phyloP scores from a whole-genome alignment of 257 asterid genomes.

The Plectranthus barbatus region DNA sequence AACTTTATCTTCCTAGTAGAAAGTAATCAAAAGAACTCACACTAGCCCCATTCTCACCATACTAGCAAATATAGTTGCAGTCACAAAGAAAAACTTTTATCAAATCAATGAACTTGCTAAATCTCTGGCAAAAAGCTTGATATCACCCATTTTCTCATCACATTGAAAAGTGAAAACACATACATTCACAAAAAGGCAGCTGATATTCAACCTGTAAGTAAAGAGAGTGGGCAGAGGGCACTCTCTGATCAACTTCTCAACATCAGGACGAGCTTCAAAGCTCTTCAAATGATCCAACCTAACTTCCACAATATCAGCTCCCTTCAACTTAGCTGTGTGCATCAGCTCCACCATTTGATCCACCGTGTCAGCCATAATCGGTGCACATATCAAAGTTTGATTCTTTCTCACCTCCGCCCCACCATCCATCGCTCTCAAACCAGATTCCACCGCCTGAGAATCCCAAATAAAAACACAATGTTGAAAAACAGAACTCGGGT shows the following conservation, averaged over 20 bases:
- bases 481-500: neutral
- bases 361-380: constrained; percentile 83
- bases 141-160: neutral
- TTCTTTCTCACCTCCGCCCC: constrained; percentile 44
- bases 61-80: neutral
- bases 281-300: constrained; percentile 78
- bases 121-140: neutral
- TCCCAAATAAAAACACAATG: constrained; percentile 8
- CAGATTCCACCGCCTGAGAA: constrained; percentile 47
- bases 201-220: constrained; percentile 71
- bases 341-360: constrained; percentile 58
- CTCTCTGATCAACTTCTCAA: constrained; percentile 43
- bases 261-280: constrained; percentile 46
- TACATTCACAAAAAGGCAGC: constrained; percentile 5
- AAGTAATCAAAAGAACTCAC: neutral
- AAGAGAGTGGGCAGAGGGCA: constrained; percentile 92
- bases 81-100: neutral
- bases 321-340: constrained; percentile 64
- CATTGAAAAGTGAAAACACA: neutral
- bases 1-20: neutral
- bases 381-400: constrained; percentile 80
- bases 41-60: neutral
- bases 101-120: neutral
- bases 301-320: constrained; percentile 89
- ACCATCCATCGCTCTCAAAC: constrained; percentile 29